phyloP scores from a whole-genome alignment of 495 filamentous ascomycete genomes.

The Aspergillus campestris region DNA sequence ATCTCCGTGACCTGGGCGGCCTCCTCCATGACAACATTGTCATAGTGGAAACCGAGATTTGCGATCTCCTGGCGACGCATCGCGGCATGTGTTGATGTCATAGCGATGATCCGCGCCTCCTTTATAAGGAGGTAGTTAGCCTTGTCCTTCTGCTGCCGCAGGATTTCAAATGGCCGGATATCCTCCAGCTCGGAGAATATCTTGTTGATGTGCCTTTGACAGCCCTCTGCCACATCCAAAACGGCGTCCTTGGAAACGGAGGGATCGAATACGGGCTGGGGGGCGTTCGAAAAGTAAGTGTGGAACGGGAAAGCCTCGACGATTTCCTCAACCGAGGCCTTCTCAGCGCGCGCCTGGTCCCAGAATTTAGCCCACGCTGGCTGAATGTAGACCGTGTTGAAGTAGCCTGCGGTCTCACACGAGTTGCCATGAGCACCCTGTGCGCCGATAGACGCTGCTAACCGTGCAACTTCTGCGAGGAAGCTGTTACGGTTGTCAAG shows the following conservation, averaged over 20 bases:
- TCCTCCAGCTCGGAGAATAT: constrained; percentile 92
- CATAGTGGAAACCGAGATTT: constrained; percentile 86
- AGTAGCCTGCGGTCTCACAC: constrained; percentile 95
- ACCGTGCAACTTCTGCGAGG: constrained; percentile 74
- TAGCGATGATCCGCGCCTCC: constrained; percentile 91
- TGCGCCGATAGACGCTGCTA: constrained; percentile 75
- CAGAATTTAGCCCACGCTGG: constrained; percentile 85
- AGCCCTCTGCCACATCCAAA: constrained; percentile 73
- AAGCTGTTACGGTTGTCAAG: constrained; percentile 77
- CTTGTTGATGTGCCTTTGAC: constrained; percentile 82
- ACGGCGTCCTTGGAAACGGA: constrained; percentile 54
- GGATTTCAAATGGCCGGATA: constrained; percentile 89
- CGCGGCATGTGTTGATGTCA: constrained; percentile 98
- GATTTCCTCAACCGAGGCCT: constrained; percentile 50
- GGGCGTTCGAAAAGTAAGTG: constrained; percentile 77
- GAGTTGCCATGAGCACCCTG: constrained; percentile 88
- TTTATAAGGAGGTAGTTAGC: constrained; percentile 93
- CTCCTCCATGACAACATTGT: constrained; percentile 98
- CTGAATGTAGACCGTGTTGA: constrained; percentile 82
- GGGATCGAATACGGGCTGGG: constrained; percentile 71
- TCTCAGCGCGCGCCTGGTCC: constrained; percentile 45
- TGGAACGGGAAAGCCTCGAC: constrained; percentile 83
- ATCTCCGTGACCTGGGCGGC: constrained; percentile 97
- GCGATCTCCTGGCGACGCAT: constrained; percentile 93
- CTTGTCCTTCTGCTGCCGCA: constrained; percentile 79